Base-by-base conservation (phyloP, 352 stramenopile genomes). In the Phytophthora sp. region DNA sequence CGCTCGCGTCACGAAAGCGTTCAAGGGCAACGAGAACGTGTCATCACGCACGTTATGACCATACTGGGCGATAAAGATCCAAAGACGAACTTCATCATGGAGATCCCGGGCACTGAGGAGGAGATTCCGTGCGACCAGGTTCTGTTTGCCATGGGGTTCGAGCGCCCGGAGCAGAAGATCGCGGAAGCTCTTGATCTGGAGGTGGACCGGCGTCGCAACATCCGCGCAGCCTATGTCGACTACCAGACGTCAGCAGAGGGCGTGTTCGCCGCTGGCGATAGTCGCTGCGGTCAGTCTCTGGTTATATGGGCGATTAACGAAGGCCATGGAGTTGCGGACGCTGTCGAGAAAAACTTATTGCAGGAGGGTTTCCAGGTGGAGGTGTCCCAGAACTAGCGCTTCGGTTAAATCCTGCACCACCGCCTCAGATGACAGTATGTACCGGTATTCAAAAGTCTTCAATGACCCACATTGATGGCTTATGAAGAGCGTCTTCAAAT, bases 251-350 rank as follows among this genome's bases (percentile, higher is more conserved):
- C 88, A 18, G 73, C 96, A 2, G 94, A 98, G 68, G 96, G 96
- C 56, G 96, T 99, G 52, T 99, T 99, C 79, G 96, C 97, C 20
- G 96, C 93, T 33, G 97, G 97, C 6, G 97, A 99, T 86, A 99
- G 97, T 79, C 90, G 97, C 46, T 88, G 97, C 36, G 96, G 97
- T 35, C 97, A 99, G 79, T 98, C 89, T 59, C 87, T 99, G 23
- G 97, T 99, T 21, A 96, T 99, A 20, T 99, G 97, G 97, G 97
- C 97, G 7, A 99, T 99, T 76, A 96, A 99, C 70, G 97, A 99
- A 79, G 97, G 97, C 18, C 91, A 96, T 50, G 93, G 96, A 26
- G 94, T 97, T 13, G 97, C 97, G 11, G 84, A 94, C 42, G 79
- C 82, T 15, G 86, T 94, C 45, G 84, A 94, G 67, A 86, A 90